These are phyloP conservation scores for Giardia muris DNA, from an alignment of 208 protist genomes.

Conservation along the genomic window DNA sequence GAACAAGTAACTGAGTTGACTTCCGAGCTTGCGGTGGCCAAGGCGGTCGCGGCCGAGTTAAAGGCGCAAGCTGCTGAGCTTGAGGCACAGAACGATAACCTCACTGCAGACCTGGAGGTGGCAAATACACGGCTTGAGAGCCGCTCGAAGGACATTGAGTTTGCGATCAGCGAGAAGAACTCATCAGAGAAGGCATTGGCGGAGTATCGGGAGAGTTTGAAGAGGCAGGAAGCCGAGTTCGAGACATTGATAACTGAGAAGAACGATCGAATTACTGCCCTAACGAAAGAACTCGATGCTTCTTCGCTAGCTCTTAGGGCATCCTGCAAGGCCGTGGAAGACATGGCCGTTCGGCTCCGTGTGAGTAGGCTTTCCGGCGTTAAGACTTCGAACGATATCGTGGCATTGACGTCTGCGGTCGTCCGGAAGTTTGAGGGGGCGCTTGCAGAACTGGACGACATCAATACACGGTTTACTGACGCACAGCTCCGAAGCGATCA, in stretches of 20 bases:
- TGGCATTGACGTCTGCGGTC: not conserved
- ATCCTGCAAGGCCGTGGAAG: not conserved
- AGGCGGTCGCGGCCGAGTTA: not conserved
- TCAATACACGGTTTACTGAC: not conserved
- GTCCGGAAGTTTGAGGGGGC: not conserved
- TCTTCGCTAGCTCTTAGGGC: not conserved
- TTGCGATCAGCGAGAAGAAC: not conserved
- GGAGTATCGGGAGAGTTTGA: constrained; percentile 5
- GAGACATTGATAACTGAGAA: not conserved
- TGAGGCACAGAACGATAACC: not conserved
- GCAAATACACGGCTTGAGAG: not conserved
- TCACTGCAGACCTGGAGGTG: not conserved
- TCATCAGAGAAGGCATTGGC: not conserved
- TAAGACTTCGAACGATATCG: not conserved
- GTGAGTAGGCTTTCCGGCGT: not conserved
- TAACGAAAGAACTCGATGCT: not conserved
- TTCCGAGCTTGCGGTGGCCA: not conserved
- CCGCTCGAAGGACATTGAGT: not conserved
- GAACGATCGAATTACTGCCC: not conserved
- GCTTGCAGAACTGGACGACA: not conserved
- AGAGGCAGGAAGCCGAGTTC: not conserved
- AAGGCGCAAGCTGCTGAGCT: not conserved
- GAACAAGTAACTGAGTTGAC: not conserved
- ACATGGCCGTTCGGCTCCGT: not conserved
- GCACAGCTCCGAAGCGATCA: not conserved